Base-by-base conservation (phyloP, 164 flowering plant genomes). In the Liriodendron chinense region DNA sequence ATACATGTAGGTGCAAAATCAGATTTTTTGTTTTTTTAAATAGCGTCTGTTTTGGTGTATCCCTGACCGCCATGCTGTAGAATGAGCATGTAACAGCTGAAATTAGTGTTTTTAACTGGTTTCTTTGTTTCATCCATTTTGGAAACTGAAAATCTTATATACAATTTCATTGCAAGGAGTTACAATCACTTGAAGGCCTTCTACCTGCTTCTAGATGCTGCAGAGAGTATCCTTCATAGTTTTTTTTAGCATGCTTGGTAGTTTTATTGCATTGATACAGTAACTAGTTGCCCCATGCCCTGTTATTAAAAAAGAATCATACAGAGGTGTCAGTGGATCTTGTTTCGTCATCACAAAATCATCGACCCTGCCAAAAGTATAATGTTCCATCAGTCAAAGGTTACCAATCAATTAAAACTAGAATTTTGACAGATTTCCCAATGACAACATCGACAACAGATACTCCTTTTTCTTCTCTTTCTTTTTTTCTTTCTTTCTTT, bases 221-320 rank as follows among this genome's bases (percentile, higher is more conserved):
- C 88, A 90, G 90, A 89, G 98, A 92, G 98, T 94, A 91, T 71
- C n/a, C n/a, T n/a, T n/a, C n/a, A n/a, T n/a, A n/a, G n/a, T n/a
- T n/a, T n/a, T n/a, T n/a, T n/a, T n/a, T n/a, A n/a, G n/a, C n/a
- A n/a, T n/a, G 98, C 68, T n/a, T n/a, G n/a, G n/a, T n/a, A n/a
- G n/a, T n/a, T n/a, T 77, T 56, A 67, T 76, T 77, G 53, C 80
- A 69, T 12, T 83, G n/a, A 89, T 90, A 90, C 24, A 16, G 65
- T 66, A 22, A 50, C 68, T 69, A 74, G 76, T 56, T 23, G n/a
- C n/a, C 57, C 70, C 77, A n/a, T 7, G 69, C 26, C 49, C 66
- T 62, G 68, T 72, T 26, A 1, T 7, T 68, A 18, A 69, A 53
- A 56, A 10, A 23, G 53, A 34, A 20, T 26, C 25, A 61, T 70